These are phyloP conservation scores for Rhynchospora tenuis DNA, from an alignment of 176 grass and related monocot species.

Conservation along the genomic window DNA sequence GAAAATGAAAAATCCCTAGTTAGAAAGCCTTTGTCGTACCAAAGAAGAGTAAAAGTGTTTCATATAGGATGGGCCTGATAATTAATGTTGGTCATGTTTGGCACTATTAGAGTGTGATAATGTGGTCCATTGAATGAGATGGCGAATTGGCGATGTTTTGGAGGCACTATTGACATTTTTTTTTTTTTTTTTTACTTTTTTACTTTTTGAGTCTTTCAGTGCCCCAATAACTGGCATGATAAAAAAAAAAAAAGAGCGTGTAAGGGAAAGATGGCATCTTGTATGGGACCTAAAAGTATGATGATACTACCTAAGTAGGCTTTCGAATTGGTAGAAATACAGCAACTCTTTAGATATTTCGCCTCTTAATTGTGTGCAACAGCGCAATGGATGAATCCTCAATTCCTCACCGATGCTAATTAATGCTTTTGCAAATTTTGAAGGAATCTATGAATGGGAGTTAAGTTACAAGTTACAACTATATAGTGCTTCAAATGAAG, in stretches of 20 bases:
- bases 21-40: neutral
- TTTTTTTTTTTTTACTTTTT: too few species aligned
- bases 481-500: neutral
- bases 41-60: neutral
- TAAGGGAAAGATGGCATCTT: neutral
- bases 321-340: neutral
- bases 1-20: too few species aligned
- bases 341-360: neutral
- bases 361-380: neutral
- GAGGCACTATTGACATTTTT: neutral
- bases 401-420: neutral
- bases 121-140: neutral
- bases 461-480: neutral
- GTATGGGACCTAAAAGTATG: neutral
- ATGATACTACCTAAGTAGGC: neutral
- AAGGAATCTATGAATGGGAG: neutral
- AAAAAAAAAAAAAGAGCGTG: neutral
- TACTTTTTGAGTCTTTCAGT: neutral
- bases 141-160: neutral
- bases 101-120: neutral
- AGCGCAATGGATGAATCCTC: neutral
- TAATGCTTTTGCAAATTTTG: neutral
- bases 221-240: neutral
- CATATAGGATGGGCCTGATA: neutral
- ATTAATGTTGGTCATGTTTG: slow-evolving; percentile 1